A percentile compares a stretch with the other conserved stretches of the same genome.
Evolutionary conservation across 2,329 filamentous ascomycete genomes (phyloP).

Genomic region (Exophiala sp.): DNA sequence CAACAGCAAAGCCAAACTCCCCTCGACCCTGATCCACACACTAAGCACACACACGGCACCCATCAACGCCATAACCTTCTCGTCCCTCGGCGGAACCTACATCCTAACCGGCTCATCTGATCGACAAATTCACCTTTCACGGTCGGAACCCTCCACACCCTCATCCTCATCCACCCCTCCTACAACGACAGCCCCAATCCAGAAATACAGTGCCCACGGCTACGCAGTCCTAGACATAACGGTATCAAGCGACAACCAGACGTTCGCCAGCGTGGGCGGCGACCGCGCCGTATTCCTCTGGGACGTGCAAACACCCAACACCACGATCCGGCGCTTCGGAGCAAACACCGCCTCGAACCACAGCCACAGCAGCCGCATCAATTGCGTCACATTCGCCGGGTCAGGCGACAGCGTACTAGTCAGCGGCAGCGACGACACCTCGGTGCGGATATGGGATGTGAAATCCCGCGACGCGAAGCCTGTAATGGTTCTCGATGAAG

Average conservation of each 20-base stretch:
- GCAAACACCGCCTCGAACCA: slow-evolving; percentile 44
- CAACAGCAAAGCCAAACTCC: slow-evolving; percentile 30
- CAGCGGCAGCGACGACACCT: slow-evolving; percentile 67
- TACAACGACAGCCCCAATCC: slow-evolving; percentile 56
- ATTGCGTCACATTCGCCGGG: slow-evolving; percentile 72
- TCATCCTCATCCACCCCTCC: slow-evolving; percentile 28
- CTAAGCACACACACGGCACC: slow-evolving; percentile 48
- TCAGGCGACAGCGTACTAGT: slow-evolving; percentile 64
- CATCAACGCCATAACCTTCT: slow-evolving; percentile 67
- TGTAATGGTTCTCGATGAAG: slow-evolving; percentile 67
- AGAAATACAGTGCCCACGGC: slow-evolving; percentile 82
- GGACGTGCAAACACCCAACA: slow-evolving; percentile 75
- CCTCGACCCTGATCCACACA: slow-evolving; percentile 38
- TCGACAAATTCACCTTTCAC: slow-evolving; percentile 79
- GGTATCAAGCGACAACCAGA: slow-evolving; percentile 68
- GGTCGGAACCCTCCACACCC: slow-evolving; percentile 43
- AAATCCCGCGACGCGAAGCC: slow-evolving; percentile 53
- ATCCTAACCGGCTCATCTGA: slow-evolving; percentile 82
- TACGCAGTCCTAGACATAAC: slow-evolving; percentile 82
- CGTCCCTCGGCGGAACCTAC: slow-evolving; percentile 65
- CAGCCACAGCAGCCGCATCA: slow-evolving; percentile 68
- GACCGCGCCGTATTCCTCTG: slow-evolving; percentile 89
- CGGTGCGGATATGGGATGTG: slow-evolving; percentile 69
- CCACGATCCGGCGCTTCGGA: slow-evolving; percentile 67
- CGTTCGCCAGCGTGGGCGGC: slow-evolving; percentile 80